phyloP scores from a whole-genome alignment of 1,284 basidiomycete genomes.

The Fomes fomentarius region DNA sequence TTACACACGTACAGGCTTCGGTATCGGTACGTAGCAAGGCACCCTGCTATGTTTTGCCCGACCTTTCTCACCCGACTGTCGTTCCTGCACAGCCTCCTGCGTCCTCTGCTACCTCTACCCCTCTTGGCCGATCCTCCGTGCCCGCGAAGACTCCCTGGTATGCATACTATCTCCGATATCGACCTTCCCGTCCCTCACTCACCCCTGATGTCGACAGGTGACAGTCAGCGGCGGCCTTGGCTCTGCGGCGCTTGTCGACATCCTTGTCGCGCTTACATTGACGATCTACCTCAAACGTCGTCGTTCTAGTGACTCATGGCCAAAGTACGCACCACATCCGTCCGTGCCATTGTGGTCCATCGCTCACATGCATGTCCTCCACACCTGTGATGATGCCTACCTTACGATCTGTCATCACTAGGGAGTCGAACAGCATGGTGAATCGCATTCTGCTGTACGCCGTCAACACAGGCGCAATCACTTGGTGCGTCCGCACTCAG shows the following conservation, averaged over 20 bases:
- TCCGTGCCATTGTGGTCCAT: background rate
- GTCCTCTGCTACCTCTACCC: conserved; percentile 19
- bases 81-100: conserved; percentile 7
- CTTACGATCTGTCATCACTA: background rate
- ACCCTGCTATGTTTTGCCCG: background rate
- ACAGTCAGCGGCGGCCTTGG: conserved; percentile 23
- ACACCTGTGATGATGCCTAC: too few species aligned
- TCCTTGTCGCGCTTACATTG: conserved; percentile 20
- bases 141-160: conserved; percentile 14
- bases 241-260: conserved; percentile 21
- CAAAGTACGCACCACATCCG: conserved; percentile 9
- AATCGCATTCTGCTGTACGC: conserved; percentile 21
- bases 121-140: conserved; percentile 11
- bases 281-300: conserved; percentile 21
- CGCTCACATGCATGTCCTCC: background rate
- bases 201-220: conserved; percentile 14
- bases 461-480: conserved; percentile 25
- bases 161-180: background rate
- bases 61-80: background rate
- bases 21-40: conserved; percentile 10
- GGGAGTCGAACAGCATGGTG: conserved; percentile 19
- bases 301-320: conserved; percentile 6
- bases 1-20: conserved; percentile 13
- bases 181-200: too few species aligned
- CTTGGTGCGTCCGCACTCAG: conserved; percentile 10